These are phyloP conservation scores for Paraphoma chrysanthemicola DNA, from an alignment of 2,329 filamentous ascomycete genomes.

Conservation along the genomic window DNA sequence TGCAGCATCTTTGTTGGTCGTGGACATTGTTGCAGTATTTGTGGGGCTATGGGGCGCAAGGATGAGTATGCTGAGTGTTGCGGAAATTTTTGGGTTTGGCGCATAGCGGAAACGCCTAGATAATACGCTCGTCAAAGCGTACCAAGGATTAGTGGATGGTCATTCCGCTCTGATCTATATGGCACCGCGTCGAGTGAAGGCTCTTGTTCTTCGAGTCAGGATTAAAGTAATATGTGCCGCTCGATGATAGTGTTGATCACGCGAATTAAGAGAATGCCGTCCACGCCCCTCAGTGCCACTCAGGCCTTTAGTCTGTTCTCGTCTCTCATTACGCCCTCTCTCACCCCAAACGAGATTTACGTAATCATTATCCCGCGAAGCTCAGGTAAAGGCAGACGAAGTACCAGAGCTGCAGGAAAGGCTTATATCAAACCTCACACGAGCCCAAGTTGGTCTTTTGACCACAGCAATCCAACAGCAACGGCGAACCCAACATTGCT, in stretches of 20 bases:
- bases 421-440: background rate
- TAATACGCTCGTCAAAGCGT: background rate
- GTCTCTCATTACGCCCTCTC: background rate
- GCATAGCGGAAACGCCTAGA: background rate
- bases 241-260: no score
- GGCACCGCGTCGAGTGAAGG: background rate
- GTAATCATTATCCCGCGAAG: background rate
- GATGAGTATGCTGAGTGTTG: slow-evolving; percentile 78
- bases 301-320: background rate
- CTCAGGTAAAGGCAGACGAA: background rate
- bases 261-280: no score
- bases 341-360: background rate
- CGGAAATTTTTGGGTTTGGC: slow-evolving; percentile 79
- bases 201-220: background rate
- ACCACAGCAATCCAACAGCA: background rate
- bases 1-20: slow-evolving; percentile 71
- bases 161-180: background rate
- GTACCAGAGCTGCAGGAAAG: background rate
- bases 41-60: slow-evolving; percentile 77
- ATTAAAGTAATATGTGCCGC: background rate
- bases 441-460: background rate
- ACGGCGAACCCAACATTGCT: no score
- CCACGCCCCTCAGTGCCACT: no score
- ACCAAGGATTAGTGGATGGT: background rate
- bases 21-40: slow-evolving; percentile 76